Conservation (phyloP, 176 grass and related monocot species). For the Cenchrus fungigraminus region DNA sequence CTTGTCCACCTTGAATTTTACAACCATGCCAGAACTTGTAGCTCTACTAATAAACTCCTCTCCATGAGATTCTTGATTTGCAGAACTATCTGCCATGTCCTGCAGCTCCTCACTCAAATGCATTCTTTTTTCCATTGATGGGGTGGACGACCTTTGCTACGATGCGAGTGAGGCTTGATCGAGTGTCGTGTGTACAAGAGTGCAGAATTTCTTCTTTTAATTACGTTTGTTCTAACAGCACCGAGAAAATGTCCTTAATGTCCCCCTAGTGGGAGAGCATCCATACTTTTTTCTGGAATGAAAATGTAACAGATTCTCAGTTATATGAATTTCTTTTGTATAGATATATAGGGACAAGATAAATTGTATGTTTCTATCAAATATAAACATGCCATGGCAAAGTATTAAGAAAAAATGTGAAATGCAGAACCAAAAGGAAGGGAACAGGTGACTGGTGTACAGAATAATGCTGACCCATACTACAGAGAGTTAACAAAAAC, state of each 20-base stretch:
- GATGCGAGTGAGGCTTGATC: background rate
- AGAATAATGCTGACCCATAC: background rate
- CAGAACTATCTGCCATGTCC: background rate
- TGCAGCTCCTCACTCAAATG: background rate
- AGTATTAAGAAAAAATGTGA: background rate
- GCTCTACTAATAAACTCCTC: background rate
- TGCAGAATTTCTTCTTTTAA: background rate
- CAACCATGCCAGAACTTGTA: background rate
- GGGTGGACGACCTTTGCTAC: background rate
- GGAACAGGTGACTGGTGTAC: background rate
- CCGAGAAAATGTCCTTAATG: background rate
- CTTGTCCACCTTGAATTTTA: conserved; percentile 14
- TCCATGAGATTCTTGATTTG: background rate
- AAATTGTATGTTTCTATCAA: background rate
- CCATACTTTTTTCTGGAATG: background rate
- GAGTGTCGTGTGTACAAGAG: too few relatives aligned
- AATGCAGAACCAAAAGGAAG: background rate
- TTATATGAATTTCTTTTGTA: background rate
- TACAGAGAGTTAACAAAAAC: background rate
- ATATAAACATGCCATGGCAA: background rate
- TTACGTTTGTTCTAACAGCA: background rate
- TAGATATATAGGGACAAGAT: background rate
- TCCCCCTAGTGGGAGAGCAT: background rate
- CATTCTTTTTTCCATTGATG: background rate
- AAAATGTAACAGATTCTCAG: background rate